Evolutionary conservation across 306 rosid genomes (phyloP), one percentile per base, ranked within the genome.

Genomic region (Betula pendula): DNA sequence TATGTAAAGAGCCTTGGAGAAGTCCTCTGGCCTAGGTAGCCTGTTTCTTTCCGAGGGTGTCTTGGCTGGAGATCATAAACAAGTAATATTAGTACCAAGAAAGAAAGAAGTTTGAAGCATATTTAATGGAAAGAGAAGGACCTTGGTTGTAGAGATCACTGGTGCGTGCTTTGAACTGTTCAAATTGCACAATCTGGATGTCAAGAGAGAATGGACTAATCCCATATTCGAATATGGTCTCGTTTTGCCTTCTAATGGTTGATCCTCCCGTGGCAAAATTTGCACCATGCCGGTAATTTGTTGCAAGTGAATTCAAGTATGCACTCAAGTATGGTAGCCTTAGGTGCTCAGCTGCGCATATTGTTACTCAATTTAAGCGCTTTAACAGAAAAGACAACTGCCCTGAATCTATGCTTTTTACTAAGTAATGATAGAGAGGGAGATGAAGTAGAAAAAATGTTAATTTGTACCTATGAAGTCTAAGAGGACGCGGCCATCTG

Each of bases 261-360:
- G 98, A 92, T 72, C 98, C 98, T 33, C 98, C 98, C 0, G 98
- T 94, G 13, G 97, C 98, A 24, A 94, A 94, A 75, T 94, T 94
- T 0, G 98, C 98, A 9, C 98, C 98, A 27, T 90, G 93, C 52
- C 88, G 83, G 82, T 84, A 94, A 84, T 84, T 85, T 27, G 95
- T 84, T 60, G 96, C 98, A 1, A 94, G 90, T 22, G 98, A 92
- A 78, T 94, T 94, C 86, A 94, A 71, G 77, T 94, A 94, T 45
- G 98, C 98, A 76, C 96, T 90, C 81, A 94, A 74, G 78, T 94
- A 94, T 10, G 95, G 98, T 84, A 94, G 77, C 17, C 70, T 86
- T 7, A 92, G 71, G 44, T 72, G 72, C 89, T 94, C 96, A 74
- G 98, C 97, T 94, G 87, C 83, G 82, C 1, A 81, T 12, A 65